These are phyloP conservation scores for Botrytis deweyae DNA, from an alignment of 2,329 filamentous ascomycete genomes.

Conservation along the genomic window DNA sequence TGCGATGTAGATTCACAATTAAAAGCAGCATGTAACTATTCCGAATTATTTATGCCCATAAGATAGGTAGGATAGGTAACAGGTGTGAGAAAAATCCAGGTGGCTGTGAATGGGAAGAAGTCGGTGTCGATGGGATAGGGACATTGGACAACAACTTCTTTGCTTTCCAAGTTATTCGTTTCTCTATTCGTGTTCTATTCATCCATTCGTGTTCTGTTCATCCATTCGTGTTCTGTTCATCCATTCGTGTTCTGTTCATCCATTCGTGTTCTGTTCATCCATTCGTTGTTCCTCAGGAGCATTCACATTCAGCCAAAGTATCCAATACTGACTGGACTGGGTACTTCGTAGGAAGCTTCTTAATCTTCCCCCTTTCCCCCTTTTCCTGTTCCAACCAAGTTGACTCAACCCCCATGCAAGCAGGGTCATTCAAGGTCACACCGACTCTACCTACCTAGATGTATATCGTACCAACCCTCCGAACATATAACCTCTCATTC, in stretches of 20 bases:
- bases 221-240: slow-evolving; percentile 1
- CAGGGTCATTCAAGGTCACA: slow-evolving; percentile 5
- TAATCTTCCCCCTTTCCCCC: neutral
- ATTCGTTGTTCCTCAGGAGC: neutral
- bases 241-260: neutral
- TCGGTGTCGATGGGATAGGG: slow-evolving; percentile 5
- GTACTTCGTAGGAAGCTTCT: neutral
- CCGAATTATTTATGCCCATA: neutral
- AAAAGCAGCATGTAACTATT: slow-evolving; percentile 22
- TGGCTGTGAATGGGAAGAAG: slow-evolving; percentile 17
- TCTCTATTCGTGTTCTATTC: neutral
- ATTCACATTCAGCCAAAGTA: neutral
- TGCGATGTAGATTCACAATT: neutral
- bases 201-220: too few species aligned
- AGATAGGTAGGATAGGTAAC: neutral
- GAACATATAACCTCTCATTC: neutral
- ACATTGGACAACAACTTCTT: neutral
- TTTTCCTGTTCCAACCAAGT: neutral
- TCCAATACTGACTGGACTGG: neutral
- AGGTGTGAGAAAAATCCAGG: slow-evolving; percentile 5
- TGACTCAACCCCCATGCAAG: neutral
- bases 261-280: neutral
- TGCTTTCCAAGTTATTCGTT: neutral
- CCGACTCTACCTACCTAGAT: slow-evolving; percentile 3
- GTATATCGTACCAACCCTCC: neutral